Evolutionary conservation across 352 stramenopile species (phyloP), one percentile per base, ranked within the genome.

Genomic region (Phytopythium litorale): DNA sequence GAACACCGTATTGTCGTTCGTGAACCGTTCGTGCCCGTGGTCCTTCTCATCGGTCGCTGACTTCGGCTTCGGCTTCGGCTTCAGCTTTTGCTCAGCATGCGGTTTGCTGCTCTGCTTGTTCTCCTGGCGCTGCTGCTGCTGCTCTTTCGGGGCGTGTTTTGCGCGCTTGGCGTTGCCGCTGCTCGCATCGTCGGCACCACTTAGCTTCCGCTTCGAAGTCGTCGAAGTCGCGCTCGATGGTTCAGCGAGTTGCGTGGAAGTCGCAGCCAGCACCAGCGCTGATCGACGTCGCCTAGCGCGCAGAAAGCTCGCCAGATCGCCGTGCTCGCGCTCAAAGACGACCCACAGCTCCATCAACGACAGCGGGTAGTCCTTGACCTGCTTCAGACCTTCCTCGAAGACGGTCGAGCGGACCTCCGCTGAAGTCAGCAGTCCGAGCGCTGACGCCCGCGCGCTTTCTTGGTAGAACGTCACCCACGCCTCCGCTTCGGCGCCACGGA

Each of bases 1-100:
- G 58, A 90, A 92, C 7, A 92, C 42, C 15, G 82, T 92, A 67
- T 85, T 61, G 9, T 84, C 78, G 60, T 87, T 89, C 23, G 76
- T 84, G 33, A 88, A 40, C 19, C 21, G 64, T 21, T 81, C 68
- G 42, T 79, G 67, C 0, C 23, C 28, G 30, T 65, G 56, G 46
- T 78, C 79, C 63, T 79, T 82, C 49, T 76, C 61, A 8, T 45
- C 51, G 16, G 0, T 51, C 12, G 64, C 62, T 23, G 11, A 16
- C 7, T 25, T 30, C 37, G 42, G 42, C 42, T 23, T 62, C 64
- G 13, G n/a, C 33, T n/a, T 30, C 4, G 28, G 28, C 28, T 30
- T 30, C 28, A 4, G 28, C 28, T 4, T 45, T 2, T 45, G 38
- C 38, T 45, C 38, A 43, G 38, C 38, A 43, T 19, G 38, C 11